phyloP scores from a whole-genome alignment of 1,284 basidiomycete species.

The Ganoderma lingzhi region DNA sequence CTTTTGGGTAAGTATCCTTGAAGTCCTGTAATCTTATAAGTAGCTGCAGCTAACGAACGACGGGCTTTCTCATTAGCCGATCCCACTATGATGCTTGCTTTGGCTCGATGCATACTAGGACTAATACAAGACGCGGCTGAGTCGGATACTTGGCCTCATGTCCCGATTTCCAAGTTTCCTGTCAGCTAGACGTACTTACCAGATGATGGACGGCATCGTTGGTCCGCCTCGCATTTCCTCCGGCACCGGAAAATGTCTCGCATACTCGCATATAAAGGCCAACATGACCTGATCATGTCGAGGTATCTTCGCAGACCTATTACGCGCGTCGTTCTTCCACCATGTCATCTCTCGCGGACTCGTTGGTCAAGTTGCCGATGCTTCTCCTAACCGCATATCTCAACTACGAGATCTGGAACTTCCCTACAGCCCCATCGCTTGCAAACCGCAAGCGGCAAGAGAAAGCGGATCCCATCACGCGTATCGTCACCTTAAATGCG shows the following conservation, averaged over 20 bases:
- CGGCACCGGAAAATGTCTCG: background rate
- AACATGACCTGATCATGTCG: background rate
- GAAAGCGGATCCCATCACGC: background rate
- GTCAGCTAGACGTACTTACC: background rate
- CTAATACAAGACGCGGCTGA: background rate
- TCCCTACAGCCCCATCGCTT: background rate
- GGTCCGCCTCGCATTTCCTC: background rate
- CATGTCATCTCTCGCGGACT: background rate
- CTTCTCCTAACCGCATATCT: background rate
- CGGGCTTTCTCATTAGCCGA: background rate
- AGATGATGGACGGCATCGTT: background rate
- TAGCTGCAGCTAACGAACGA: too few relatives aligned
- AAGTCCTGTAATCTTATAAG: background rate
- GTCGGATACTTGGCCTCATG: background rate
- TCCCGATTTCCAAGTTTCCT: background rate
- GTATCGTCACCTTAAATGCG: conserved; percentile 1
- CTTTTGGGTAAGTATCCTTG: background rate
- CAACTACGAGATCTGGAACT: conserved; percentile 5
- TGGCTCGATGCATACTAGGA: background rate
- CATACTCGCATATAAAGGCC: background rate
- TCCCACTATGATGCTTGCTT: background rate
- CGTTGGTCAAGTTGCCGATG: conserved; percentile 13
- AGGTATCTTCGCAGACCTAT: background rate
- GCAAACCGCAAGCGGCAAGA: conserved; percentile 8
- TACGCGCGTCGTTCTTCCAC: background rate